Evolutionary conservation across 176 grass and related monocot species (phyloP), one percentile per base, ranked within the genome.

Genomic region (Hyparrhenia diplandra): DNA sequence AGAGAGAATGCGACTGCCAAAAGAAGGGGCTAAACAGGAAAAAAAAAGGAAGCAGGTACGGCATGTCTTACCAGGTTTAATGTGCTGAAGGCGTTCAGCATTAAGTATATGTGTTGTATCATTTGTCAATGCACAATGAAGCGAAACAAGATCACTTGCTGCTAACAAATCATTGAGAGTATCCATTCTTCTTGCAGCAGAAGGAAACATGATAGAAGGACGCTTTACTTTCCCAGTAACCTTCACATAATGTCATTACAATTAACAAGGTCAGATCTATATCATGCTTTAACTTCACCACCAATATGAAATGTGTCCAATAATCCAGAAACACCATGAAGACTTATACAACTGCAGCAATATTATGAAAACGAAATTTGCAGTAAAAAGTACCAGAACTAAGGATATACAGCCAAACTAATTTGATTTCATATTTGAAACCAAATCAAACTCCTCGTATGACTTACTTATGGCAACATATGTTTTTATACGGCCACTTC

Each of bases 161-260:
- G 95, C 88, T 73, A 98, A 80, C 71, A 98, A 87, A 91, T 98
- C 95, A 69, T 91, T 95, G 58, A 98, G 88, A 49, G 92, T 98
- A 64, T 98, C 95, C 95, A 93, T 98, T 88, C 95, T 98, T 85
- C 90, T 90, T 37, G 92, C 84, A 55, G 92, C 72, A 76, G 92
- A 85, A 86, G 95, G 95, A 86, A 93, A 98, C 80, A 91, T 32
- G 75, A 91, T 89, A 60, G 92, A 87, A 79, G 95, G 88, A 21
- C 88, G 75, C 64, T 87, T 93, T 67, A 82, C 75, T 82, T 91
- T 93, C 73, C 79, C 76, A 86, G 76, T 89, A 69, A 59, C 79
- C 90, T 98, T 80, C 72, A 87, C 68, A 34, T 8, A 80, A 55
- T 12, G 4, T 17, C 45, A 82, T 57, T 83, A 81, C 45, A 41